Evolutionary conservation across 495 filamentous ascomycete genomes (phyloP), one percentile per base, ranked within the genome.

Genomic region (Penicillium verhagenii): DNA sequence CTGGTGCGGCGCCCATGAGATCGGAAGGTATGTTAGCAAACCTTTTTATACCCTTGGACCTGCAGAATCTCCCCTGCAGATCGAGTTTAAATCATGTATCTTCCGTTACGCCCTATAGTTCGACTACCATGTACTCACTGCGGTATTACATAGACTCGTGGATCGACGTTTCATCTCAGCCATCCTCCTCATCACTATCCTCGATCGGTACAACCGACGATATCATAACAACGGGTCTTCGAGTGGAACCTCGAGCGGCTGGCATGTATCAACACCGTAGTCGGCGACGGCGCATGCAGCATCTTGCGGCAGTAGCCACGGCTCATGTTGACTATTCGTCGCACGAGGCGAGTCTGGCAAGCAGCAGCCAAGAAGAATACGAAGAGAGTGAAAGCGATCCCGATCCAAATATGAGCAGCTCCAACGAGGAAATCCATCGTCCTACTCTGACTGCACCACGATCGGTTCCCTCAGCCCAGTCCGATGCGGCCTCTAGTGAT

Each of bases 81-180:
- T 56, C 57, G 47, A 48, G 29, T 60, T 63, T 45, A 54, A 45
- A 58, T 50, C 66, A 67, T 31, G 47, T 39, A 20, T 23, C 39
- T 24, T 45, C 42, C 23, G 14, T 48, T 47, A 24, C 16, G 26
- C 13, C 33, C 20, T 20, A 50, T 16, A 14, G 19, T 50, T 26
- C 20, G n/a, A 31, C 37, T 13, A 76, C 26, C 47, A 77, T 79
- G 73, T 81, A 80, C 76, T 80, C 77, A 82, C 72, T 77, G 33
- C 72, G 65, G 26, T 67, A 79, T 65, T 79, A 76, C 62, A 65
- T 82, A 92, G 94, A 97, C 73, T 97, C 93, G 1, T 98, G 94
- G 94, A 85, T 98, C 66, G 94, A 98, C 69, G 85, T 98, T 52
- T 81, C 89, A 42, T 97, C 94, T 2, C 90, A 95, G 53, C 91